These are phyloP conservation scores for Kurtzmaniella quercitrusa DNA, from an alignment of 1,139 yeast species.

Conservation along the genomic window DNA sequence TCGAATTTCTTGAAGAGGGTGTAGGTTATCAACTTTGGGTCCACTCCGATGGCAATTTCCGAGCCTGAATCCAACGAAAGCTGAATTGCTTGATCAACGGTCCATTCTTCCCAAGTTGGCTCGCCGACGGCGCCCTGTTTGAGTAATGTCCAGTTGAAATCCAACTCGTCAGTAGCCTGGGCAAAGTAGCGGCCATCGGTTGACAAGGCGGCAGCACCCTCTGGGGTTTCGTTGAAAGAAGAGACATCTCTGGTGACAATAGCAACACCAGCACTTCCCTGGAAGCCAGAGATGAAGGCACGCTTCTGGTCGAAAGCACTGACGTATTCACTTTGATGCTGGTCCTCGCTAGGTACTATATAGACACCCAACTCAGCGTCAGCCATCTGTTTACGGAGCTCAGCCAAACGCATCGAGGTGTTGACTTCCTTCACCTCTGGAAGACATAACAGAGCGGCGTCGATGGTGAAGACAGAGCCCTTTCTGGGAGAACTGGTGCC, in stretches of 20 bases:
- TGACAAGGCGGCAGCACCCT: slow-evolving; percentile 72
- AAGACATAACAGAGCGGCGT: slow-evolving; percentile 41
- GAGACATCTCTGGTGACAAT: slow-evolving; percentile 69
- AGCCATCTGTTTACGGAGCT: slow-evolving; percentile 64
- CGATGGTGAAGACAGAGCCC: slow-evolving; percentile 47
- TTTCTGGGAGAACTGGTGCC: slow-evolving; percentile 33
- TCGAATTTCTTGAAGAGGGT: slow-evolving; percentile 27
- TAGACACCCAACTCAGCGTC: slow-evolving; percentile 67
- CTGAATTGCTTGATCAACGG: slow-evolving; percentile 59
- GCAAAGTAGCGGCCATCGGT: slow-evolving; percentile 95
- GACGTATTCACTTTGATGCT: slow-evolving; percentile 90
- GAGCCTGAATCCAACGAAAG: slow-evolving; percentile 38
- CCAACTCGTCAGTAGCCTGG: slow-evolving; percentile 87
- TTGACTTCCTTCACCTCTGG: slow-evolving; percentile 49
- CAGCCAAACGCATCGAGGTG: slow-evolving; percentile 56
- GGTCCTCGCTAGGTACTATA: slow-evolving; percentile 87
- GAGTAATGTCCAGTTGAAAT: slow-evolving; percentile 80
- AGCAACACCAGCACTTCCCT: slow-evolving; percentile 95
- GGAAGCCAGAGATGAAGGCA: slow-evolving; percentile 81
- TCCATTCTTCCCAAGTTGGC: slow-evolving; percentile 89
- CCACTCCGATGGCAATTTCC: slow-evolving; percentile 41
- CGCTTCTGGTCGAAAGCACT: slow-evolving; percentile 78
- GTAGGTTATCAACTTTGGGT: slow-evolving; percentile 65
- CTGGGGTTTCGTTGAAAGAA: slow-evolving; percentile 54
- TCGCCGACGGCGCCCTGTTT: slow-evolving; percentile 74